Evolutionary conservation across 2,329 filamentous ascomycete genomes (phyloP).

Genomic region (Aureobasidium uvarum): DNA sequence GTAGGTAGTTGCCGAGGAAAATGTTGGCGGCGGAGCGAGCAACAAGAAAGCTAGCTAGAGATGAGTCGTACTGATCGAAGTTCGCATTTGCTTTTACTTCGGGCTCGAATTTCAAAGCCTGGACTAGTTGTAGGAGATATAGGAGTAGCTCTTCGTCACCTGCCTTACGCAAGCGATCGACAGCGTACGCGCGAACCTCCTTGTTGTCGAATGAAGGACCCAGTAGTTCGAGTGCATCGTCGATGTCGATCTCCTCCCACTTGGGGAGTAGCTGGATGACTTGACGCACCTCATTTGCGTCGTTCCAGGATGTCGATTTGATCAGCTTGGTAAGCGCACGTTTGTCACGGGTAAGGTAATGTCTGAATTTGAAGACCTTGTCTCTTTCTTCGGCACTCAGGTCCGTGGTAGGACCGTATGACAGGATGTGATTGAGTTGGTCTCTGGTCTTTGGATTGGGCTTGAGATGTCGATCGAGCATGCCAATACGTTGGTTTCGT

Average conservation of each 20-base stretch:
- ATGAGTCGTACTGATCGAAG: slow-evolving; percentile 66
- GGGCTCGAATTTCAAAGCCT: slow-evolving; percentile 91
- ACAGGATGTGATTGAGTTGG: slow-evolving; percentile 84
- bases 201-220: slow-evolving; percentile 89
- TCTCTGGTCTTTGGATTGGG: slow-evolving; percentile 95
- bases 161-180: slow-evolving; percentile 84
- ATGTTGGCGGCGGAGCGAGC: slow-evolving; percentile 84
- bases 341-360: slow-evolving; percentile 91
- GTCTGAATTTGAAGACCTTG: slow-evolving; percentile 94
- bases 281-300: slow-evolving; percentile 79
- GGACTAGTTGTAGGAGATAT: slow-evolving; percentile 90
- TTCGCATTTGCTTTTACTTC: slow-evolving; percentile 56
- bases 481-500: slow-evolving; percentile 88
- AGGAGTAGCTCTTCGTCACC: slow-evolving; percentile 88
- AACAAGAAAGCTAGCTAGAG: slow-evolving; percentile 84
- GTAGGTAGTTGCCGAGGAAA: slow-evolving; percentile 87
- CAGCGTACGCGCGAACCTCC: slow-evolving; percentile 86
- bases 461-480: slow-evolving; percentile 90
- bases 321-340: slow-evolving; percentile 87
- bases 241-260: slow-evolving; percentile 96
- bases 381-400: slow-evolving; percentile 91
- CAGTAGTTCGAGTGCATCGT: slow-evolving; percentile 90
- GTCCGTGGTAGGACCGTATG: slow-evolving; percentile 87
- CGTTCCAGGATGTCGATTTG: slow-evolving; percentile 94
- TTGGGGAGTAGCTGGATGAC: slow-evolving; percentile 85